Evolutionary conservation across 2,329 filamentous ascomycete species (phyloP), one percentile per base, ranked within the genome.

Genomic region (Coniochaeta sp.): DNA sequence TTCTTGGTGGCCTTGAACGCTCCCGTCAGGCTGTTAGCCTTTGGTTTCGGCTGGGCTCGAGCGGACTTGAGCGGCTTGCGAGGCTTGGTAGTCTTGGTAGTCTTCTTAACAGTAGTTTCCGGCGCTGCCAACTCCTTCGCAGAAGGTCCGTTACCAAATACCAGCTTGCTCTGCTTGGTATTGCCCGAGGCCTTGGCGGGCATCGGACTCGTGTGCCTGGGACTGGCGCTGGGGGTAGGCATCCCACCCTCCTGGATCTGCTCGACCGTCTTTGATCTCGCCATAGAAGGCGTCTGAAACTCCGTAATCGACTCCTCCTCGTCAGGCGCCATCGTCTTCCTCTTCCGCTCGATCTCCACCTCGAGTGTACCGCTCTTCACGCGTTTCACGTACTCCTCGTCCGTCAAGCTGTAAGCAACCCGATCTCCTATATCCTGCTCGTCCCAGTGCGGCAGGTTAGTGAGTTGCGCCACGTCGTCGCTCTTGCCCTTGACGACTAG

Each of bases 401-500:
- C 71, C 4, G 74, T 73, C 14, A 79, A 70, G 59, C 80, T 76
- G 34, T 80, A 73, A 50, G 68, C 64, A 14, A 67, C 73, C 58
- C 78, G 76, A 58, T 78, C 77, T 52, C 79, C 79, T 42, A 79
- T 73, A 22, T 82, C 81, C 60, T 82, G 79, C 63, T 80, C 77
- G 64, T 88, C 80, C 79, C 83, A 87, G 17, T 72, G 81, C 4
- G 85, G 84, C 28, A 89, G 72, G 24, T 84, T 84, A 17, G 87
- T 89, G 42, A 91, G 78, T 56, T 81, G 82, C 22, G 95, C 95
- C 42, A 99, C 89, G 64, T 92, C 87, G 71, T 99, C 95, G 70
- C 91, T 95, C 67, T 89, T 89, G 22, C 91, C 93, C 65, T 86
- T 87, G 38, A 99, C 89, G 19, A 98, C 86, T 62, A 97, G 76